Evolutionary conservation across 768 basidiomycete genomes (phyloP).

Genomic region (Rhodosporidiobolus sp.): DNA sequence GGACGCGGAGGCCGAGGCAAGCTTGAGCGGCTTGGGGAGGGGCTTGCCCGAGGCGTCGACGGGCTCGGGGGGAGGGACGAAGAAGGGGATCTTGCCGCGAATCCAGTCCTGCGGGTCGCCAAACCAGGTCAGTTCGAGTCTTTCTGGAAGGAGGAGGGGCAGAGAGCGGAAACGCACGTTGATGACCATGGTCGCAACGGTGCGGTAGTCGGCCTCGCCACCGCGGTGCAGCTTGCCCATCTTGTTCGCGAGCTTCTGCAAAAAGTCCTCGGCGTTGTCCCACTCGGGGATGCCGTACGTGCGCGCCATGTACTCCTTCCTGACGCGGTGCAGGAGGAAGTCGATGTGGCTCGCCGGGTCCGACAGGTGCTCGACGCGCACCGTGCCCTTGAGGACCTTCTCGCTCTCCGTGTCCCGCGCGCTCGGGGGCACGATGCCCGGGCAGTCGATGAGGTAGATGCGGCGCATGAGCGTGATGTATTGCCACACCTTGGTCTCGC

Average conservation of each 20-base stretch:
- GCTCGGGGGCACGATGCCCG: conserved; percentile 93
- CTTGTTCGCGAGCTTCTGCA: conserved; percentile 81
- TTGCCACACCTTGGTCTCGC: conserved; percentile 99
- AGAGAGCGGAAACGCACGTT: conserved; percentile 53
- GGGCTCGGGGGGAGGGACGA: conserved; percentile 84
- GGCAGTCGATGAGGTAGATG: conserved; percentile 99
- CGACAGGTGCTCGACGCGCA: conserved; percentile 89
- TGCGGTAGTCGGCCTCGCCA: conserved; percentile 88
- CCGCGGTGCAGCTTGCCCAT: conserved; percentile 88
- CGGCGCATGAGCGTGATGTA: conserved; percentile 94
- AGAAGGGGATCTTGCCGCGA: conserved; percentile 92
- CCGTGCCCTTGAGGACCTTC: conserved; percentile 92
- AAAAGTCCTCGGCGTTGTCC: conserved; percentile 68
- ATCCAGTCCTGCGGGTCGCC: conserved; percentile 84
- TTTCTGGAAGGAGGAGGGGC: conserved; percentile 51
- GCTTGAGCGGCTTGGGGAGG: conserved; percentile 28
- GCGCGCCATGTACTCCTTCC: conserved; percentile 79
- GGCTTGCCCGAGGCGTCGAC: conserved; percentile 54
- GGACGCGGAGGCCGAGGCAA: neutral
- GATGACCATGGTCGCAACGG: conserved; percentile 88
- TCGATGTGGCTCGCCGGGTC: conserved; percentile 91
- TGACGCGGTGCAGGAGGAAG: conserved; percentile 80
- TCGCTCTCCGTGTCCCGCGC: conserved; percentile 83
- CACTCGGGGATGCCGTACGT: conserved; percentile 69
- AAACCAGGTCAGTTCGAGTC: conserved; percentile 90